Evolutionary conservation across 108 stramenopile genomes (phyloP), one percentile per base, ranked within the genome.

Genomic region (Skeletonema menzelii): DNA sequence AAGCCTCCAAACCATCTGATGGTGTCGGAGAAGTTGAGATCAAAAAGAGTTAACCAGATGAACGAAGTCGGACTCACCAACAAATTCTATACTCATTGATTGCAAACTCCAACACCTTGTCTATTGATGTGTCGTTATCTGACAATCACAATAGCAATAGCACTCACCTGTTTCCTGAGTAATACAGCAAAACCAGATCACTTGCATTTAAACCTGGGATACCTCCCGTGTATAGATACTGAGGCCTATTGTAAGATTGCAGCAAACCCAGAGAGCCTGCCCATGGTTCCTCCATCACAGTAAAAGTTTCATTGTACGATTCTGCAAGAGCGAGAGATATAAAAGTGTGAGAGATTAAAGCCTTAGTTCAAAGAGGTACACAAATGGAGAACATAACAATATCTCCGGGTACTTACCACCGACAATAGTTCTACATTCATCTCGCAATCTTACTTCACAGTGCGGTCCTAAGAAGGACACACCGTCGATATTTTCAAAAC

Each of bases 161-260:
- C 5, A 42, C 40, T 35, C 12, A 60, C 34, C 59, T 31, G 31
- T 35, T 60, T 34, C 59, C 59, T 12, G 59, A 60, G 17, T 60
- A 60, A 8, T 2, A 1, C 14, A 60, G 31, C 3, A 19, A 8
- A 12, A 60, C 10, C 59, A 34, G 17, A 60, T 60, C 59, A 24
- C 11, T 31, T 19, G 19, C 31, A 53, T 53, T 22, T 22, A 53
- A 10, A 53, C 49, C 49, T 10, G 49, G 49, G 1, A 53, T 22
- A 53, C 49, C 49, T 53, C 49, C 49, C 7, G 49, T 53, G 22
- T 53, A 35, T 2, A 31, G 19, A 13, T 60, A 35, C 0, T 11
- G 31, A 6, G 30, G 59, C 11, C 34, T 60, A 12, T 35, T 34
- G 7, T 35, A 60, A 13, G 0, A 0, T 35, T 35, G 30, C 19